phyloP scores from a whole-genome alignment of 352 stramenopile genomes.

The Phytophthora gonapodyides region DNA sequence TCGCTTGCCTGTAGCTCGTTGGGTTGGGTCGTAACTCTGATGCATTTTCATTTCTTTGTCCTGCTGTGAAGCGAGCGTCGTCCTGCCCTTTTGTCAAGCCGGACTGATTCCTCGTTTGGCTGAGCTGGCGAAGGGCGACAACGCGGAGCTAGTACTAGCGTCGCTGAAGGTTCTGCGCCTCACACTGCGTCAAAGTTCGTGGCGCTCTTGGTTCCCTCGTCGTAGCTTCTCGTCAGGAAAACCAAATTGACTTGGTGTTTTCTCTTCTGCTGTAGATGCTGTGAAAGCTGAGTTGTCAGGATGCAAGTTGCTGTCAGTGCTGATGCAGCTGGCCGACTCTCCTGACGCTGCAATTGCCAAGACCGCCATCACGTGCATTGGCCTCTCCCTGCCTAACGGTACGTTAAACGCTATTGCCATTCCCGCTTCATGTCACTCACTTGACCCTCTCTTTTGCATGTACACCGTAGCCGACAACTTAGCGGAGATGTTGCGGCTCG shows the following conservation, averaged over 20 bases:
- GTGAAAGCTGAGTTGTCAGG: constrained; percentile 42
- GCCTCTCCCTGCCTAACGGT: constrained; percentile 63
- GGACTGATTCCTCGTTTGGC: constrained; percentile 49
- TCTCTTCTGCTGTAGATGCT: constrained; percentile 23
- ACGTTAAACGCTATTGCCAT: neutral
- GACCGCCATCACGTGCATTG: constrained; percentile 58
- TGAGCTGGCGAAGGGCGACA: constrained; percentile 34
- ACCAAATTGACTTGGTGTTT: neutral
- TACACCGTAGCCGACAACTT: constrained; percentile 54
- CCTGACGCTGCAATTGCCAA: constrained; percentile 44
- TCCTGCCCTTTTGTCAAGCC: constrained; percentile 45
- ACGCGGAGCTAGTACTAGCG: constrained; percentile 42
- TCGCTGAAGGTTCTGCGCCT: constrained; percentile 61
- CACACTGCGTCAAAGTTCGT: constrained; percentile 52
- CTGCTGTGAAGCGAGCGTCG: constrained; percentile 38
- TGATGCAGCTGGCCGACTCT: constrained; percentile 52
- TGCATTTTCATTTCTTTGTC: neutral
- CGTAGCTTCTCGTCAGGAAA: neutral
- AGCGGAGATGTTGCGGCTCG: constrained; percentile 48
- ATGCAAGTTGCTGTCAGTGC: constrained; percentile 43
- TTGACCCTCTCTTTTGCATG: neutral
- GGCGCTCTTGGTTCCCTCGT: neutral
- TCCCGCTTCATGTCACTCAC: neutral
- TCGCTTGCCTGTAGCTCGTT: neutral
- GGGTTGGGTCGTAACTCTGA: neutral